Percentiles rank a stretch among this genome's conserved stretches.
These are phyloP conservation scores for Urochloa ruziziensis DNA, from an alignment of 176 grass and related monocot species.

Conservation along the genomic window DNA sequence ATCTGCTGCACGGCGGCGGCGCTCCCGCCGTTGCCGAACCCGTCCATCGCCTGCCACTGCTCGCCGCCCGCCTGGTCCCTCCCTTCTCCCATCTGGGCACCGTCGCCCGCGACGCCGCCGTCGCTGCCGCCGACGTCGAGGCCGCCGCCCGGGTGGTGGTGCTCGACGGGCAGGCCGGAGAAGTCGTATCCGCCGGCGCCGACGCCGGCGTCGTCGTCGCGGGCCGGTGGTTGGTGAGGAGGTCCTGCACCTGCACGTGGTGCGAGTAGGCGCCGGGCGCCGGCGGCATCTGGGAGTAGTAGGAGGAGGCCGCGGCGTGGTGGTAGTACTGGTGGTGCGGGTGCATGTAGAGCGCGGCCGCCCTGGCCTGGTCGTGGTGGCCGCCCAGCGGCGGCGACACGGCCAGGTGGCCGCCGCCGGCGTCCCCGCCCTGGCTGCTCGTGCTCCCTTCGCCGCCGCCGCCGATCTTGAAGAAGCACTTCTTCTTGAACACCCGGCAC, in stretches of 20 bases:
- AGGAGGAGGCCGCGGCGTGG: conserved; percentile 26
- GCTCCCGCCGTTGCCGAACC: conserved; percentile 52
- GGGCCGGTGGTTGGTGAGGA: conserved; percentile 87
- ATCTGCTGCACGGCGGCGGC: conserved; percentile 61
- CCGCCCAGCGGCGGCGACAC: conserved; percentile 30
- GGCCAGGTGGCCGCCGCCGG: conserved; percentile 34
- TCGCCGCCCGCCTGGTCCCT: conserved; percentile 44
- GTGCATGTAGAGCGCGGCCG: conserved; percentile 43
- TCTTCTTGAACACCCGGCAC: conserved; percentile 99
- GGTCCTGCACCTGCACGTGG: conserved; percentile 90
- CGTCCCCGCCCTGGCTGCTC: conserved; percentile 42
- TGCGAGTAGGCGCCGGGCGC: conserved; percentile 49
- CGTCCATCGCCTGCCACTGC: conserved; percentile 78
- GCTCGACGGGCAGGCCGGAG: conserved; percentile 63
- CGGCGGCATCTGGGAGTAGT: conserved; percentile 62
- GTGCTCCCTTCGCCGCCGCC: conserved; percentile 42
- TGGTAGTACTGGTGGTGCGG: conserved; percentile 64
- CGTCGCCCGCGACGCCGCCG: conserved; percentile 23
- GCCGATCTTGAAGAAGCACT: conserved; percentile 91
- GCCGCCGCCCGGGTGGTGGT: conserved; percentile 25
- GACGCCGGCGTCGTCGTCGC: conserved; percentile 26
- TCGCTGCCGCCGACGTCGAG: conserved; percentile 47
- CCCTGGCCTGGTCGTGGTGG: conserved; percentile 44
- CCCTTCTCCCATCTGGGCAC: conserved; percentile 31
- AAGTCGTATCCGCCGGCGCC: conserved; percentile 62